Base-by-base conservation (phyloP, 148 eudicot species). In the Vaccinium macrocarpon region DNA sequence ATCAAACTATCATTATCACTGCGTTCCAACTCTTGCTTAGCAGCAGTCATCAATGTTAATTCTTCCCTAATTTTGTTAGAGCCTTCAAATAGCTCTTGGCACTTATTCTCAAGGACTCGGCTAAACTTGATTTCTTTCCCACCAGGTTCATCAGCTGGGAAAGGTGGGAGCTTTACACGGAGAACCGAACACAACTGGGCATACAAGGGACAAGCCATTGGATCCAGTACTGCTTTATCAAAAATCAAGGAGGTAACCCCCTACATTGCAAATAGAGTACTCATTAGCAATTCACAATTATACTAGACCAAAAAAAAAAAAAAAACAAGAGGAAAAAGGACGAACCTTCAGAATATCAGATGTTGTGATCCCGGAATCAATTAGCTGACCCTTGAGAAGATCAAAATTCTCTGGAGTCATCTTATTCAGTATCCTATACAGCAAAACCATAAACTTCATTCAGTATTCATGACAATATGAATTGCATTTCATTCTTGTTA, bases 1-100 rank as follows among this genome's bases (percentile, higher is more conserved):
- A 93, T 32, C 90, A 93, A 76, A 85, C 90, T 88, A 82, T 97
- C 99, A 87, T 93, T 95, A 71, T 97, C 99, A 78, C 95, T 91
- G 5, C 97, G 46, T 42, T 42, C 46, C 46, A 42, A 42, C 46
- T 42, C 46, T 42, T 42, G 46, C 46, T 42, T 0, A 78, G 95
- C 95, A 83, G 89, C 88, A 87, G 90, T 88, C 97, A 97, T 89
- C 89, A 89, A 92, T 85, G 92, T 88, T 14, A 87, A 74, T 86
- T 95, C 99, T 80, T 87, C 96, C 92, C 97, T 90, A 79, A 95
- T 84, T 50, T 91, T 85, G 80, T 90, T 96, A 74, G 95, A 95
- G 83, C 99, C 99, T 91, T 97, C 98, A 87, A 97, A 95, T 46
- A 94, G 98, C 90, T 95, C 99, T 82, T 97, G 99, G 85, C 99